A percentile compares a stretch with the other conserved stretches of the same genome.
These are phyloP conservation scores for Sporobolus alterniflorus DNA, from an alignment of 202 grass and related monocot genomes.

Conservation along the genomic window DNA sequence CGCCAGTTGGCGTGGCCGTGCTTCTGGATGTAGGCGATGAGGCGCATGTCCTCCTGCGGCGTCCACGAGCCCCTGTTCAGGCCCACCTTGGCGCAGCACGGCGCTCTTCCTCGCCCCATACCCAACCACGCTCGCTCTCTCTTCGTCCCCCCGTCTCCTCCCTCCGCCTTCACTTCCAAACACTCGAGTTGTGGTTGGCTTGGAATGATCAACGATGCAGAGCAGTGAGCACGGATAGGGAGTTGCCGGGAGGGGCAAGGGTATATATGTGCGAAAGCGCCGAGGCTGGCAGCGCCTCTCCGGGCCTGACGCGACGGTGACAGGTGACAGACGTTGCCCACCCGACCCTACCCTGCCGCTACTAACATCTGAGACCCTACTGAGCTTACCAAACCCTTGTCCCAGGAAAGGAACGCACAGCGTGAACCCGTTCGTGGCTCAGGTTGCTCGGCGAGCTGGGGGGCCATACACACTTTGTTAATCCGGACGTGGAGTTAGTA, in stretches of 20 bases:
- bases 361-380: slow-evolving; percentile 20
- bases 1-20: slow-evolving; percentile 87
- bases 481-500: slow-evolving; percentile 12
- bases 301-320: slow-evolving; percentile 18
- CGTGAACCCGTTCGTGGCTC: slow-evolving; percentile 35
- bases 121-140: background rate
- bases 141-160: background rate
- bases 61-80: slow-evolving; percentile 88
- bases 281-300: background rate
- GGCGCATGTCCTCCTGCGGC: slow-evolving; percentile 82
- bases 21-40: slow-evolving; percentile 81
- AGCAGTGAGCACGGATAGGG: slow-evolving; percentile 26
- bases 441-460: slow-evolving; percentile 9
- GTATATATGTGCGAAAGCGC: slow-evolving; percentile 49
- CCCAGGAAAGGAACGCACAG: slow-evolving; percentile 43
- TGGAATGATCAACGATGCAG: background rate
- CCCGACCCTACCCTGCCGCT: background rate
- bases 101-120: slow-evolving; percentile 78
- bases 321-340: slow-evolving; percentile 14
- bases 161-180: no score
- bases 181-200: background rate
- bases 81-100: slow-evolving; percentile 87
- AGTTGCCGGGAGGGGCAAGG: background rate
- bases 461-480: slow-evolving; percentile 34
- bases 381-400: slow-evolving; percentile 66